These are phyloP conservation scores for Stephania yunnanensis DNA, from an alignment of 164 flowering plant genomes.

Conservation along the genomic window DNA sequence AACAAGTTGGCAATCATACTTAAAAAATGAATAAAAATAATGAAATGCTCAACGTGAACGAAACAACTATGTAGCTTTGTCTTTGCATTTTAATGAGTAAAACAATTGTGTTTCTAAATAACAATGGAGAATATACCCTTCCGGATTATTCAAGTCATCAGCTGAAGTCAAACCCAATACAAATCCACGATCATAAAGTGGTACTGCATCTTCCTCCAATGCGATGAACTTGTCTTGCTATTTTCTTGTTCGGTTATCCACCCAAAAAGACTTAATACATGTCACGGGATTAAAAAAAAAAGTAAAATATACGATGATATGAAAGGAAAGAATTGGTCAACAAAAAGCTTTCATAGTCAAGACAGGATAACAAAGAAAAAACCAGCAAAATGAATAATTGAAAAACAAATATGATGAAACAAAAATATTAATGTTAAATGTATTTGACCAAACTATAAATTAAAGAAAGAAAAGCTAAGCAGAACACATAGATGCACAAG, in stretches of 20 bases:
- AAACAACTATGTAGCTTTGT: neutral
- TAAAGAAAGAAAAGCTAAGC: neutral
- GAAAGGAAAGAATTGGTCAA: neutral
- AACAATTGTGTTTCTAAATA: neutral
- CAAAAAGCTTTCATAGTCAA: neutral
- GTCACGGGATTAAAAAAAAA: constrained; percentile 4
- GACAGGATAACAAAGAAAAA: neutral
- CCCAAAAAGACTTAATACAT: constrained; percentile 70
- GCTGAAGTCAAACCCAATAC: constrained; percentile 55
- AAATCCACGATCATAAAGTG: constrained; percentile 89
- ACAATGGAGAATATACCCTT: constrained; percentile 41
- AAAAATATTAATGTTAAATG: neutral
- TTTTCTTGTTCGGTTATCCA: constrained; percentile 56
- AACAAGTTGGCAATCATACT: neutral
- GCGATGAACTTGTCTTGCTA: constrained; percentile 24
- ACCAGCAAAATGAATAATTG: neutral
- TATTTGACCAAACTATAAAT: neutral
- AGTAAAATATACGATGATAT: neutral
- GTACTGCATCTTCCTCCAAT: constrained; percentile 49
- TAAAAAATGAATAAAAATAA: neutral
- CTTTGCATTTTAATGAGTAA: neutral
- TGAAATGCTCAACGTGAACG: neutral
- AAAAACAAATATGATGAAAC: neutral
- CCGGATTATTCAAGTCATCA: constrained; percentile 43
- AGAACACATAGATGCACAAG: neutral